phyloP scores from a whole-genome alignment of 495 filamentous ascomycete genomes.

The Clohesyomyces aquaticus region DNA sequence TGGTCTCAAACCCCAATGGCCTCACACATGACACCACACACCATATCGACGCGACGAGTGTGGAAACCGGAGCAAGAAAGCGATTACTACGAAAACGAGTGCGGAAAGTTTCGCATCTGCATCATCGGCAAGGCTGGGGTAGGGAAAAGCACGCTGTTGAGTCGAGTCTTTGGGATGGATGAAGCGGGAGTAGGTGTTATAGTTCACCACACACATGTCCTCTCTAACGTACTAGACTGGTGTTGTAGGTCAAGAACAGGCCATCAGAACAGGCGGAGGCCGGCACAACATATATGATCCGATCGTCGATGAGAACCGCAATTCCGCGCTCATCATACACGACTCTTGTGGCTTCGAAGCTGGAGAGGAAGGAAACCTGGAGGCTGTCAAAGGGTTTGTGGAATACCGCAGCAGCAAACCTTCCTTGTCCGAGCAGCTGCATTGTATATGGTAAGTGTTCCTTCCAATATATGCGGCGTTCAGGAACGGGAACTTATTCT shows the following conservation, averaged over 20 bases:
- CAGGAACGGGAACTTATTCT: background rate
- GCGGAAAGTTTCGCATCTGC: conserved; percentile 12
- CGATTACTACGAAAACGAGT: conserved; percentile 17
- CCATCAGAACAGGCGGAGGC: conserved; percentile 5
- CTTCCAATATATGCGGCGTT: background rate
- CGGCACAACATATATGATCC: conserved; percentile 12
- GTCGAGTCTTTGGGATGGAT: conserved; percentile 10
- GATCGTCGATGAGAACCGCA: conserved; percentile 14
- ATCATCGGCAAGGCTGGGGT: conserved; percentile 20
- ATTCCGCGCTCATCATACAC: conserved; percentile 15
- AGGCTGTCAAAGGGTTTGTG: conserved; percentile 1
- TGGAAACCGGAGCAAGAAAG: background rate
- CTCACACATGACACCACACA: background rate
- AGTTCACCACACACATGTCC: background rate
- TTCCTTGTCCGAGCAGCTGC: conserved; percentile 5
- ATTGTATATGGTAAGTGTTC: conserved; percentile 11
- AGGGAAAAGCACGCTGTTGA: conserved; percentile 10
- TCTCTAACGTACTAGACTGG: background rate
- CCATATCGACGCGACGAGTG: background rate
- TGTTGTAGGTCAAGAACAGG: conserved; percentile 2
- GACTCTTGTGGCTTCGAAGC: conserved; percentile 18
- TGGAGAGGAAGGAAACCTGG: conserved; percentile 5
- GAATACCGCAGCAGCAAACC: conserved; percentile 11
- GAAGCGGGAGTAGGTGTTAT: background rate
- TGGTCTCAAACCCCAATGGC: no score